These are phyloP conservation scores for Bremia lactucae DNA, from an alignment of 352 stramenopile genomes.

Conservation along the genomic window DNA sequence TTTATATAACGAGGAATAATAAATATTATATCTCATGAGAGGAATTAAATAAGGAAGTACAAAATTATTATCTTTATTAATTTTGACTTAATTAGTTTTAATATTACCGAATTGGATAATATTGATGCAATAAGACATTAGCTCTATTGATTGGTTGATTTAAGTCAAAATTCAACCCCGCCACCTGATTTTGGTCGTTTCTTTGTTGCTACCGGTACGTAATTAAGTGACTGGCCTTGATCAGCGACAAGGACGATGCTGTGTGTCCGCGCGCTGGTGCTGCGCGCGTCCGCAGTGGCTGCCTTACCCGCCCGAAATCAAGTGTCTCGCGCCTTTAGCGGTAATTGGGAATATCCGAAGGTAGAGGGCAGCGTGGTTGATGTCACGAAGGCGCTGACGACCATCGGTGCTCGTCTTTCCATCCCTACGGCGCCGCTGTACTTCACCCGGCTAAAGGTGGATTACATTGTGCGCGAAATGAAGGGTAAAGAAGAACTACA, in stretches of 20 bases:
- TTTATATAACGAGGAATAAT: too few relatives aligned
- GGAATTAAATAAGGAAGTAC: too few relatives aligned
- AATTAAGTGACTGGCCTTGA: too few relatives aligned
- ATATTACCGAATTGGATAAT: too few relatives aligned
- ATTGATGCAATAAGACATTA: too few relatives aligned
- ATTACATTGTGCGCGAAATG: slow-evolving; percentile 76
- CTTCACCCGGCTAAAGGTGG: slow-evolving; percentile 73
- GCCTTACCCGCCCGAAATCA: slow-evolving; percentile 7
- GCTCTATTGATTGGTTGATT: too few relatives aligned
- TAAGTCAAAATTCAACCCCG: too few relatives aligned
- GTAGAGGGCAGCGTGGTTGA: slow-evolving; percentile 63
- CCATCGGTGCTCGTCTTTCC: slow-evolving; percentile 62
- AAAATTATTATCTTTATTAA: too few relatives aligned
- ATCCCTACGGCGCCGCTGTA: slow-evolving; percentile 72
- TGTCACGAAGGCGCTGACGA: slow-evolving; percentile 55
- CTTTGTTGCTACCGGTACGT: too few relatives aligned
- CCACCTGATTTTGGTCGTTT: too few relatives aligned
- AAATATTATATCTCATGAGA: too few relatives aligned
- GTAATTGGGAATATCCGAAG: slow-evolving; percentile 75
- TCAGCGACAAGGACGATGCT: slow-evolving; percentile 20
- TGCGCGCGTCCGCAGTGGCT: slow-evolving; percentile 8
- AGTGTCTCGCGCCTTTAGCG: slow-evolving; percentile 48
- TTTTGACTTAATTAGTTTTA: too few relatives aligned
- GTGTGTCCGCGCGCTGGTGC: slow-evolving; percentile 14
- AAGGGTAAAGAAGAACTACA: slow-evolving; percentile 58